Evolutionary conservation across 192 early-diverging fungal species (phyloP).

Genomic region (Dispira parvispora): DNA sequence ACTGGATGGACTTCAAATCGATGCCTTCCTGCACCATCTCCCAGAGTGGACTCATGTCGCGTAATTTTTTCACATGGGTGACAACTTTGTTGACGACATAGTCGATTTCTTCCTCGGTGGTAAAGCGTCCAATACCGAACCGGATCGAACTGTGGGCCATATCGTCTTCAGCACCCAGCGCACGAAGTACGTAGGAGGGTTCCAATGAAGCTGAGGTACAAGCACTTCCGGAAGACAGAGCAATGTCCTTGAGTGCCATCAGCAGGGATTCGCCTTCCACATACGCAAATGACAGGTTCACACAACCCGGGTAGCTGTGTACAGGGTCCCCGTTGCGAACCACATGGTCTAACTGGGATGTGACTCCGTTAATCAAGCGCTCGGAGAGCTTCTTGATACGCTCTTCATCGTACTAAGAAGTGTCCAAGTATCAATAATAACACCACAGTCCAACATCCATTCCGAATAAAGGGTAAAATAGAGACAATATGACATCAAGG

Average conservation of each 20-base stretch:
- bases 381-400: slow-evolving; percentile 57
- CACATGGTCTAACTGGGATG: slow-evolving; percentile 56
- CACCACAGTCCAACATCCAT: slow-evolving; percentile 1
- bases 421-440: not conserved
- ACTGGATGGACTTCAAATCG: slow-evolving; percentile 80
- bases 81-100: slow-evolving; percentile 68
- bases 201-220: slow-evolving; percentile 94
- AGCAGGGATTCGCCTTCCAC: slow-evolving; percentile 94
- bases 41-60: slow-evolving; percentile 96
- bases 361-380: slow-evolving; percentile 66
- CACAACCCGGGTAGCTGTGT: slow-evolving; percentile 72
- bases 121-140: slow-evolving; percentile 93
- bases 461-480: slow-evolving; percentile 10
- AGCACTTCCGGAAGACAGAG: slow-evolving; percentile 84
- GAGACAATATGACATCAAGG: not conserved
- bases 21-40: slow-evolving; percentile 95
- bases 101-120: slow-evolving; percentile 88
- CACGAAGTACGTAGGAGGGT: slow-evolving; percentile 90
- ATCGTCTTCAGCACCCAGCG: slow-evolving; percentile 92
- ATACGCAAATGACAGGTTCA: slow-evolving; percentile 92
- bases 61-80: slow-evolving; percentile 62
- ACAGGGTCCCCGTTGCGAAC: slow-evolving; percentile 78
- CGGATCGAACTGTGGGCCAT: slow-evolving; percentile 91
- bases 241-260: slow-evolving; percentile 97
- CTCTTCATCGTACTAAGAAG: slow-evolving; percentile 53